phyloP scores from a whole-genome alignment of 192 early-diverging fungal genomes.

The Spizellomyces punctatus region DNA sequence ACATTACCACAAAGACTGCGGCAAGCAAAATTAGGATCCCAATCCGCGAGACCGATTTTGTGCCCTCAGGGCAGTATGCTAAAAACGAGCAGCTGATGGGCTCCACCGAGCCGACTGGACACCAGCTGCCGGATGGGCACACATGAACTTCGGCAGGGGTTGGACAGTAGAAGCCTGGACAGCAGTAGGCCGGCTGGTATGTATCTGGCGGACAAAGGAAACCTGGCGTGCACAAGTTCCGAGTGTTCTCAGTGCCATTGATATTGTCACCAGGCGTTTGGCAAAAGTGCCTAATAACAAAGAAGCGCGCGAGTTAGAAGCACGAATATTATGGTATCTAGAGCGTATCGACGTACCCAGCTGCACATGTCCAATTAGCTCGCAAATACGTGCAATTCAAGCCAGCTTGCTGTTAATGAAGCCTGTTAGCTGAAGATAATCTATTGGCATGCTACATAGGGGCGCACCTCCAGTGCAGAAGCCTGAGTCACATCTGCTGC shows the following conservation, averaged over 20 bases:
- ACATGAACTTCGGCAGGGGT: conserved; percentile 41
- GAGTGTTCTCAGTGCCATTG: conserved; percentile 1
- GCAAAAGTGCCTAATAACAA: conserved; percentile 17
- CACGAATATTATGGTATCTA: background rate
- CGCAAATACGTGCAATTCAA: conserved; percentile 6
- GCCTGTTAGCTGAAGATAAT: too few species aligned
- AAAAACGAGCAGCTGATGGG: conserved; percentile 35
- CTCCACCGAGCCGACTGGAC: conserved; percentile 48
- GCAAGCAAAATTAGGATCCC: conserved; percentile 27
- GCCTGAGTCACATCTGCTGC: background rate
- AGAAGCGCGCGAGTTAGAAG: background rate
- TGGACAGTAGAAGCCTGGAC: conserved; percentile 59
- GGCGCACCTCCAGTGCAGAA: background rate
- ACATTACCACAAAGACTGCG: conserved; percentile 15
- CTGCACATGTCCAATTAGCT: conserved; percentile 27
- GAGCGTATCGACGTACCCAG: conserved; percentile 2
- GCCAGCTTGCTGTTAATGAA: too few species aligned
- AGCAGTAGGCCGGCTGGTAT: conserved; percentile 65
- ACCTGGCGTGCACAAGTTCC: conserved; percentile 36
- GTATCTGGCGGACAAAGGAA: conserved; percentile 57
- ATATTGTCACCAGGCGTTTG: conserved; percentile 6
- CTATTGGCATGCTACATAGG: too few species aligned
- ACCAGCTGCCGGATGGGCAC: conserved; percentile 60
- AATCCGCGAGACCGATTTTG: conserved; percentile 11
- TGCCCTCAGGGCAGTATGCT: conserved; percentile 36